phyloP scores from a whole-genome alignment of 768 basidiomycete genomes.

The Trametopsis cervina region DNA sequence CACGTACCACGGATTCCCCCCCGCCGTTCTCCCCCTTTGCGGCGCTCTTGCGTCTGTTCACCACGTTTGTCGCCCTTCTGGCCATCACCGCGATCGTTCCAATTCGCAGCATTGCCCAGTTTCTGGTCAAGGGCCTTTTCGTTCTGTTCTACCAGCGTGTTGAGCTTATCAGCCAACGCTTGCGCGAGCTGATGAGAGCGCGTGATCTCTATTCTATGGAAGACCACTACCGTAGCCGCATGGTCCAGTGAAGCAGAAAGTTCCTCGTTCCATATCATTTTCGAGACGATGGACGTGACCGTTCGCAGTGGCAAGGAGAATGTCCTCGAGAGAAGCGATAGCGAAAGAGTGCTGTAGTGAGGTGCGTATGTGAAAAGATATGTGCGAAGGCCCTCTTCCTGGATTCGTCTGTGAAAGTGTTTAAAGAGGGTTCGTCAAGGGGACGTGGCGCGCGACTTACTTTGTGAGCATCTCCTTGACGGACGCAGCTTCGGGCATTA shows the following conservation, averaged over 20 bases:
- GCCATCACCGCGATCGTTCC: slow-evolving; percentile 65
- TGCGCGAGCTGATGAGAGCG: slow-evolving; percentile 88
- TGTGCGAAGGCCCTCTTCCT: slow-evolving; percentile 94
- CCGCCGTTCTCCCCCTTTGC: slow-evolving; percentile 67
- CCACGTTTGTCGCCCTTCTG: slow-evolving; percentile 72
- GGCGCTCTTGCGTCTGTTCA: slow-evolving; percentile 72
- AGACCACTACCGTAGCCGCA: slow-evolving; percentile 82
- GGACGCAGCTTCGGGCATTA: slow-evolving; percentile 82
- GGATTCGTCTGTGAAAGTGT: slow-evolving; percentile 69
- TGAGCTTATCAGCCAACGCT: slow-evolving; percentile 82
- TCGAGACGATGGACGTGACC: slow-evolving; percentile 88
- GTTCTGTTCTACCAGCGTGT: slow-evolving; percentile 82
- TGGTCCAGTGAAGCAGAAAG: slow-evolving; percentile 90
- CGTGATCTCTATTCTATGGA: slow-evolving; percentile 86
- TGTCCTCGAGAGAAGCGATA: slow-evolving; percentile 79
- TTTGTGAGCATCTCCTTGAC: slow-evolving; percentile 95
- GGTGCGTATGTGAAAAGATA: slow-evolving; percentile 98
- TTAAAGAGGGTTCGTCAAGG: slow-evolving; percentile 3
- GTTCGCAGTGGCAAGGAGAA: slow-evolving; percentile 77
- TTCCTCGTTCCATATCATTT: slow-evolving; percentile 99
- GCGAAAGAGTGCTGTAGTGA: slow-evolving; percentile 86
- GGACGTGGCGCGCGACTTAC: slow-evolving; percentile 37
- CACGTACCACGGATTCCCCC: slow-evolving; percentile 52
- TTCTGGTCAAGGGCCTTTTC: slow-evolving; percentile 86
- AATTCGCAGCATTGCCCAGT: slow-evolving; percentile 58